phyloP scores from a whole-genome alignment of 345 rosid genomes.

The Populus euphratica region DNA sequence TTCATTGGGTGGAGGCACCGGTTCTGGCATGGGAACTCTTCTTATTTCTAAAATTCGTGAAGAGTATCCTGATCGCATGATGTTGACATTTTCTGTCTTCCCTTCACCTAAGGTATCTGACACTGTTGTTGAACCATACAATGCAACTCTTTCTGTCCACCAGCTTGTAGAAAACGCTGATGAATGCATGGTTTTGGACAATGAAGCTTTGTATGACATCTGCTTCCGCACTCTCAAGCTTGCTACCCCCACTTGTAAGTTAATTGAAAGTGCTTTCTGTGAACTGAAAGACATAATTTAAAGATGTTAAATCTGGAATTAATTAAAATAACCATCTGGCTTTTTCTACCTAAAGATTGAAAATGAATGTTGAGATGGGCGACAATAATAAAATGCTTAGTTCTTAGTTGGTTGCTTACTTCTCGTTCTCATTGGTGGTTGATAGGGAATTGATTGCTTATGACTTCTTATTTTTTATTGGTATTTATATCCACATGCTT shows the following conservation, averaged over 20 bases:
- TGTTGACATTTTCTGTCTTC: constrained; percentile 27
- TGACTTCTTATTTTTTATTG: no score
- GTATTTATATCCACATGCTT: no score
- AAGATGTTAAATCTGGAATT: background rate
- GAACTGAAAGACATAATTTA: background rate
- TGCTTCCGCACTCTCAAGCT: constrained; percentile 31
- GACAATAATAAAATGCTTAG: background rate
- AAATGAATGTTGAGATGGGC: background rate
- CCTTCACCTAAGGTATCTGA: constrained; percentile 29
- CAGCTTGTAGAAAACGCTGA: constrained; percentile 26
- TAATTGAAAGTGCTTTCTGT: background rate
- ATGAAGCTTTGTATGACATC: constrained; percentile 27
- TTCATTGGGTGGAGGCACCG: constrained; percentile 31
- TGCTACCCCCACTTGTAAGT: constrained; percentile 27
- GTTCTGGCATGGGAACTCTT: constrained; percentile 30
- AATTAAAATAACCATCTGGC: background rate
- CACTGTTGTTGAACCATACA: constrained; percentile 27
- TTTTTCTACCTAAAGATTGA: background rate
- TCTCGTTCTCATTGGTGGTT: background rate
- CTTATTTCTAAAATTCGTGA: constrained; percentile 26
- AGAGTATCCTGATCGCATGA: constrained; percentile 29
- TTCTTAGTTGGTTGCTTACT: background rate
- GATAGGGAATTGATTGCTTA: no score
- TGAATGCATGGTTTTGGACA: constrained; percentile 29
- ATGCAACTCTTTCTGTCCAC: constrained; percentile 28